Base-by-base conservation (phyloP, 139 green algal species). In the Tetraselmis chui region DNA sequence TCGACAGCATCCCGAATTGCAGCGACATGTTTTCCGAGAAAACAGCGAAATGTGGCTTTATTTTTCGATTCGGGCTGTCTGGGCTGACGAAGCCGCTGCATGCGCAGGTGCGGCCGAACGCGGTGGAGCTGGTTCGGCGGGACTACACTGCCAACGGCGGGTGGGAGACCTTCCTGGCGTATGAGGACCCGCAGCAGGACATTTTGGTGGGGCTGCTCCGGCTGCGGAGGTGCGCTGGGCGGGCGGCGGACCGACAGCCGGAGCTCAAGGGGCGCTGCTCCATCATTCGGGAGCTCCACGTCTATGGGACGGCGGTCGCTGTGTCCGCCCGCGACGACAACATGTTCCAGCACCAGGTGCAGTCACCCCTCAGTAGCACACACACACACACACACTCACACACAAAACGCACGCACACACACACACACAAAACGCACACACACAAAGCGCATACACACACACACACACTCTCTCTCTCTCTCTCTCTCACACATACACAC, bases 141-240 rank as follows among this genome's bases (percentile, higher is more conserved):
- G 96, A 99, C 86, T 99, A 99, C 79, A 85, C 84, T 0, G 96
- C 96, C 32, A 99, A 98, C 81, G 91, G 92, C 25, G 94, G 96
- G 0, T 99, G 96, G 96, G 96, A 99, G 88, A 98, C 95, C 0
- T 99, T 99, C 83, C 88, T 99, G 59, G 82, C 94, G 0, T 99
- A 98, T 82, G 96, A 98, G 85, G 96, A 98, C 84, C 92, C 91
- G 1, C 78, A 81, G 0, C 93, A 98, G 88, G 96, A 99, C 88
- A 97, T 99, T 77, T 88, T 99, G 29, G 89, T 99, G 5, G 96
- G 95, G 1, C 89, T 99, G 81, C 91, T 99, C 82, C 89, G 96
- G 31, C 84, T 98, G 84, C 88, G 94, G 24, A 92, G 93, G 80
- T 84, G 91, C 32, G 75, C 76, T 5, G 87, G 89, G 0, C 59